Evolutionary conservation across 2,329 filamentous ascomycete species (phyloP).

Genomic region (Eutypella sp.): DNA sequence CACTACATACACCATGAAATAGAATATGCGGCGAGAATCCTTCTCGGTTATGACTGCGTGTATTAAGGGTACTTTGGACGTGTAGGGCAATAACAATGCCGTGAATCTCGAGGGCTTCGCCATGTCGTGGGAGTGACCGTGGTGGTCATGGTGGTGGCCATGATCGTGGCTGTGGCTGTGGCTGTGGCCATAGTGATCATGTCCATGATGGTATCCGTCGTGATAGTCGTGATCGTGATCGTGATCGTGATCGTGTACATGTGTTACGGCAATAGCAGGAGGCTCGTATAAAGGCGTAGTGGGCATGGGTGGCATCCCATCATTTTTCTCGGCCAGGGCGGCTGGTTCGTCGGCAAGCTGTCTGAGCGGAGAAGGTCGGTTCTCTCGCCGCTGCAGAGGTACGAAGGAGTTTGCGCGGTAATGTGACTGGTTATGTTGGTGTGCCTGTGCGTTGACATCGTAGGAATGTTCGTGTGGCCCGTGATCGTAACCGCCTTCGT

Average conservation of each 20-base stretch:
- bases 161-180: conserved; percentile 6
- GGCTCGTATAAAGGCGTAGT: conserved; percentile 10
- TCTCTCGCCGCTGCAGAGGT: conserved; percentile 28
- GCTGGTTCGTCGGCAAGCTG: conserved; percentile 21
- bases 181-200: conserved; percentile 9
- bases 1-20: conserved; percentile 85
- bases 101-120: conserved; percentile 64
- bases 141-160: conserved; percentile 3
- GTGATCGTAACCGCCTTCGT: conserved; percentile 27
- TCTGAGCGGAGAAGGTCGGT: conserved; percentile 27
- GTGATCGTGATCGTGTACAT: conserved; percentile 23
- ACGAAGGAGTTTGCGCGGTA: conserved; percentile 30
- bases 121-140: conserved; percentile 22
- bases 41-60: conserved; percentile 85
- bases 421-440: conserved; percentile 24
- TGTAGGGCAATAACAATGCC: conserved; percentile 63
- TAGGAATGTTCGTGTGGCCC: conserved; percentile 26
- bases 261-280: conserved; percentile 11
- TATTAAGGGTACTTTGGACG: conserved; percentile 68
- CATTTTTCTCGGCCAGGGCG: conserved; percentile 12
- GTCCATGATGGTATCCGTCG: conserved; percentile 7
- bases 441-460: conserved; percentile 14
- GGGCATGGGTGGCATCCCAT: conserved; percentile 7
- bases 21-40: conserved; percentile 92
- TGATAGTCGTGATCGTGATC: conserved; percentile 12